A percentile compares a stretch with the other conserved stretches of the same genome.
These are phyloP conservation scores for Trichoderma simmonsii DNA, from an alignment of 2,329 filamentous ascomycete genomes.

Conservation along the genomic window DNA sequence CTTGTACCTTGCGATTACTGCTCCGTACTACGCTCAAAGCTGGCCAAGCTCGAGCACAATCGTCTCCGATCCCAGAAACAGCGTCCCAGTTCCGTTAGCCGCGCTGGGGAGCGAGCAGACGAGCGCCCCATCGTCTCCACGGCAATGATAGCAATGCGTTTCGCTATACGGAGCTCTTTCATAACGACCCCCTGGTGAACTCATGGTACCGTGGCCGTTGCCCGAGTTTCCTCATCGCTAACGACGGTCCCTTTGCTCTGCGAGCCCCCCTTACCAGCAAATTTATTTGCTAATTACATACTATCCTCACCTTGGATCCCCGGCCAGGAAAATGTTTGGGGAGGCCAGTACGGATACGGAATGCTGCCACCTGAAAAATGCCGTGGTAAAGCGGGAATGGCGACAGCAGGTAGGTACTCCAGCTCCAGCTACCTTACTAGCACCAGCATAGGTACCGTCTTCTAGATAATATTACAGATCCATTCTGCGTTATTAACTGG, in stretches of 20 bases:
- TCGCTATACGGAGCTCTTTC: conserved; percentile 13
- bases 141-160: conserved; percentile 13
- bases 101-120: background rate
- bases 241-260: background rate
- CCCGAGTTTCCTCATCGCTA: conserved; percentile 9
- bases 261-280: background rate
- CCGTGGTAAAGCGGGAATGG: conserved; percentile 1
- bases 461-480: background rate
- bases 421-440: background rate
- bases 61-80: background rate
- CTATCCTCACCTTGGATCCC: background rate
- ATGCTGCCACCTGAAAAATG: background rate
- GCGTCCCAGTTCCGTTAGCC: background rate
- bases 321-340: background rate
- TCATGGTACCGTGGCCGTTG: background rate
- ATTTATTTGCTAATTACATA: conserved; percentile 1
- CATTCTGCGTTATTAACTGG: conserved; percentile 17
- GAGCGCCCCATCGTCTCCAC: conserved; percentile 14
- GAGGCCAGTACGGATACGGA: background rate
- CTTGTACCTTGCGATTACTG: background rate
- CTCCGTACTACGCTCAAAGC: background rate
- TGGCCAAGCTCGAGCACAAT: background rate
- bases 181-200: background rate
- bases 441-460: background rate
- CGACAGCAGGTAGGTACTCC: background rate